Percentiles rank a stretch among this genome's conserved stretches.
Evolutionary conservation across 441 rosid genomes (phyloP).

Genomic region (Daphne laureola): DNA sequence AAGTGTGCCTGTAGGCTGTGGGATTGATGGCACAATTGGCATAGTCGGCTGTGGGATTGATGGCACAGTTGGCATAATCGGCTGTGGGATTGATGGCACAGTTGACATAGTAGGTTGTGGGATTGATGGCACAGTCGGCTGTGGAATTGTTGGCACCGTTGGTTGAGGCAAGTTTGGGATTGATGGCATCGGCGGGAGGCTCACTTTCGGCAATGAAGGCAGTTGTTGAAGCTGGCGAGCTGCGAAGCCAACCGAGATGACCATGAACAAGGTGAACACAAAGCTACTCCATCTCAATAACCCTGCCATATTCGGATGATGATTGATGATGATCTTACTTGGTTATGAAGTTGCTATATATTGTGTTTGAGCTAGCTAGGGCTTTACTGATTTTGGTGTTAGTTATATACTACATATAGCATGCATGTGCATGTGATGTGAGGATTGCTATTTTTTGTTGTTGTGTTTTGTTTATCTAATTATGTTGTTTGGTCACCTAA

Average conservation of each 20-base stretch:
- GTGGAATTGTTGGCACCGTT: slow-evolving; percentile 4
- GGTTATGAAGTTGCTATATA: too few relatives aligned
- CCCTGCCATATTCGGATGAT: too few relatives aligned
- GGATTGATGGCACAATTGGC: too few relatives aligned
- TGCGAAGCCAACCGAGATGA: slow-evolving; percentile 12
- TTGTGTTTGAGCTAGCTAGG: too few relatives aligned
- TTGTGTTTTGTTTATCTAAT: too few relatives aligned
- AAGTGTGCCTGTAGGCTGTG: neutral
- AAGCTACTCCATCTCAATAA: neutral
- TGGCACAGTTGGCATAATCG: slow-evolving; percentile 8
- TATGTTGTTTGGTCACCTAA: too few relatives aligned
- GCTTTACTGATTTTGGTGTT: too few relatives aligned
- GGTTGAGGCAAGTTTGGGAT: slow-evolving; percentile 12
- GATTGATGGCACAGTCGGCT: too few relatives aligned
- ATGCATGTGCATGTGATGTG: too few relatives aligned
- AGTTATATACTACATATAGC: too few relatives aligned
- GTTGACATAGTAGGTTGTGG: neutral
- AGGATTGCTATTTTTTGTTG: too few relatives aligned
- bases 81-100: slow-evolving; percentile 12
- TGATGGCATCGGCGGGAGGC: slow-evolving; percentile 13
- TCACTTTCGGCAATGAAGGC: slow-evolving; percentile 10
- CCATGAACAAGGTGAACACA: slow-evolving; percentile 9
- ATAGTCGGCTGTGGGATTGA: neutral
- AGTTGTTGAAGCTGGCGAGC: slow-evolving; percentile 23
- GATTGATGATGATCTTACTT: too few relatives aligned